phyloP scores from a whole-genome alignment of 2,329 filamentous ascomycete species.

The Leptodontidium sp. region DNA sequence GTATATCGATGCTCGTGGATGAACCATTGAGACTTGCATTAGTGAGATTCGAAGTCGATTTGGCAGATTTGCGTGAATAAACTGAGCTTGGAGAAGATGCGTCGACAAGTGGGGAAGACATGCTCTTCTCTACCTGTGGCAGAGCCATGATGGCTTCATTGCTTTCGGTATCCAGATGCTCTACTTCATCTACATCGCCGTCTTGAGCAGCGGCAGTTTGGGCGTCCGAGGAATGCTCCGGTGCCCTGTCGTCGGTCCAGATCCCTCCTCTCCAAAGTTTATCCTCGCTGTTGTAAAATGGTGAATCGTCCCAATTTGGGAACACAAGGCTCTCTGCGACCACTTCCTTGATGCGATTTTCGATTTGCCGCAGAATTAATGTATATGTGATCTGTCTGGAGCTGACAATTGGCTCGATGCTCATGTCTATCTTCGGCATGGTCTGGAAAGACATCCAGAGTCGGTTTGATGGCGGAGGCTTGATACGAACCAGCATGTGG shows the following conservation, averaged over 20 bases:
- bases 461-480: conserved; percentile 93
- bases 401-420: conserved; percentile 95
- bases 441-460: conserved; percentile 95
- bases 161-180: conserved; percentile 46
- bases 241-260: conserved; percentile 66
- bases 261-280: conserved; percentile 88
- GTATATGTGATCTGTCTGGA: conserved; percentile 95
- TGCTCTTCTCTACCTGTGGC: conserved; percentile 63
- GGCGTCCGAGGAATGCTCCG: conserved; percentile 49
- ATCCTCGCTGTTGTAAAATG: conserved; percentile 83
- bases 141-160: conserved; percentile 50
- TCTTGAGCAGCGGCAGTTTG: conserved; percentile 53
- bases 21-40: conserved; percentile 50
- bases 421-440: conserved; percentile 93
- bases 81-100: conserved; percentile 52
- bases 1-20: conserved; percentile 59
- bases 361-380: conserved; percentile 90
- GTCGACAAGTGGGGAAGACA: conserved; percentile 58
- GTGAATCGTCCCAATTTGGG: conserved; percentile 96
- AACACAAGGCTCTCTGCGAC: conserved; percentile 89
- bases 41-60: conserved; percentile 40
- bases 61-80: conserved; percentile 57
- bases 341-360: conserved; percentile 93
- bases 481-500: conserved; percentile 84
- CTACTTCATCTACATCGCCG: conserved; percentile 56